phyloP scores from a whole-genome alignment of 2,329 filamentous ascomycete species.

The Arthrinium phaeospermum region DNA sequence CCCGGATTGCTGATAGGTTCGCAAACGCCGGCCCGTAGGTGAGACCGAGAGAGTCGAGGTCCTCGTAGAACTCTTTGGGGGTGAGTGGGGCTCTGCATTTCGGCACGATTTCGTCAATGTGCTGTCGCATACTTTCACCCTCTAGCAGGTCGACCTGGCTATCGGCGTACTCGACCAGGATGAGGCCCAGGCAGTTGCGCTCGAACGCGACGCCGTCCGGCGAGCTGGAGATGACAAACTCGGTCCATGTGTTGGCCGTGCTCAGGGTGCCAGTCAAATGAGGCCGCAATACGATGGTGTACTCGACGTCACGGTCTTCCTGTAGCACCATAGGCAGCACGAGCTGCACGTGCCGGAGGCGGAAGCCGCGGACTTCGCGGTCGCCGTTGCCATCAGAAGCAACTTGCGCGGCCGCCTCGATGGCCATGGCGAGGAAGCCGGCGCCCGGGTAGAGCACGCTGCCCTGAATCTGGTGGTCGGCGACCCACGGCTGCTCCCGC shows the following conservation, averaged over 20 bases:
- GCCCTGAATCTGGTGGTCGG: conserved; percentile 56
- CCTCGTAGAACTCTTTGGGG: not conserved
- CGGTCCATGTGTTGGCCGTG: no score
- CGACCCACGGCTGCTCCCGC: conserved; percentile 57
- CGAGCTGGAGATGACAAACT: no score
- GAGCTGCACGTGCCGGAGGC: not conserved
- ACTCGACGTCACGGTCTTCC: not conserved
- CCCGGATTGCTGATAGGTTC: not conserved
- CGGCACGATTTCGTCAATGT: not conserved
- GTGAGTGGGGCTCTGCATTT: not conserved
- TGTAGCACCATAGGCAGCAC: not conserved
- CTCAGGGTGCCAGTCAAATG: not conserved
- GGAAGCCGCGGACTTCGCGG: not conserved
- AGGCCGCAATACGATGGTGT: not conserved
- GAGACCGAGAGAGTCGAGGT: not conserved
- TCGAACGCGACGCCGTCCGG: no score
- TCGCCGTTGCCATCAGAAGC: not conserved
- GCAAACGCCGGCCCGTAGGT: not conserved
- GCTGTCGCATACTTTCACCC: not conserved
- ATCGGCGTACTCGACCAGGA: not conserved
- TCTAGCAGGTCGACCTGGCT: not conserved
- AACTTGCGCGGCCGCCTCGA: conserved; percentile 34
- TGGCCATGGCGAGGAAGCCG: conserved; percentile 54
- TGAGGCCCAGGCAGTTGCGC: not conserved
- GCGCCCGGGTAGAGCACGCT: conserved; percentile 57